Evolutionary conservation across 2,329 filamentous ascomycete species (phyloP).

Genomic region (Myriosclerotinia duriaeana): DNA sequence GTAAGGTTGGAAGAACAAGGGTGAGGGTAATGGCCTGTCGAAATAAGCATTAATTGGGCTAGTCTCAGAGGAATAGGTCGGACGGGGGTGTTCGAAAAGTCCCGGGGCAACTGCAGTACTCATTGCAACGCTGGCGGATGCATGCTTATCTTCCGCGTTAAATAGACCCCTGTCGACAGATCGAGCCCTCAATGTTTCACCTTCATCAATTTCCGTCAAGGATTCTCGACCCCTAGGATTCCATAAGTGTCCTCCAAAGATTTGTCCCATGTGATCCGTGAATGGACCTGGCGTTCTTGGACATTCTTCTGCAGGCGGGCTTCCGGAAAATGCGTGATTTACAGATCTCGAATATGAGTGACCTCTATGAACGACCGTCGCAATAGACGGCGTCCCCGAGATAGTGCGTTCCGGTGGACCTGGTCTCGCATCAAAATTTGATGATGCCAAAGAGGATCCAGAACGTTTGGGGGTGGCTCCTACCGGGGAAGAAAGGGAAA

Average conservation of each 20-base stretch:
- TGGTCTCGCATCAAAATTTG: constrained; percentile 44
- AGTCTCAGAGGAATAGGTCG: constrained; percentile 32
- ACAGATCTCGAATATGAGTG: constrained; percentile 43
- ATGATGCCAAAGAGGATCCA: constrained; percentile 36
- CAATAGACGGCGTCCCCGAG: constrained; percentile 38
- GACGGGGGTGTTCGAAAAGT: constrained; percentile 40
- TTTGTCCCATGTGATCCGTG: constrained; percentile 36
- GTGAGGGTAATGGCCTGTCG: constrained; percentile 36
- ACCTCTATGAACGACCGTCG: constrained; percentile 38
- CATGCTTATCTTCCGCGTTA: constrained; percentile 61
- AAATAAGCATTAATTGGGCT: constrained; percentile 29
- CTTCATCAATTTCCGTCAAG: constrained; percentile 44
- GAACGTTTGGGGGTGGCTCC: constrained; percentile 16
- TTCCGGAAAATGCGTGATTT: constrained; percentile 29
- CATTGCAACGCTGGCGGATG: constrained; percentile 61
- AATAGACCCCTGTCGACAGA: constrained; percentile 65
- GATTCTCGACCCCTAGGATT: constrained; percentile 30
- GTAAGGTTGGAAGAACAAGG: constrained; percentile 37
- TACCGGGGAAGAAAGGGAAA: constrained; percentile 14
- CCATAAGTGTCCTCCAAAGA: constrained; percentile 35
- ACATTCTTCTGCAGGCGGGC: constrained; percentile 24
- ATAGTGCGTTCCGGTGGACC: constrained; percentile 41
- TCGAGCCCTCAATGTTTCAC: constrained; percentile 53
- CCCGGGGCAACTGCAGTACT: constrained; percentile 63
- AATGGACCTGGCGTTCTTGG: constrained; percentile 32